Base-by-base conservation (phyloP, 768 basidiomycete genomes). In the Psilocybe cubensis region DNA sequence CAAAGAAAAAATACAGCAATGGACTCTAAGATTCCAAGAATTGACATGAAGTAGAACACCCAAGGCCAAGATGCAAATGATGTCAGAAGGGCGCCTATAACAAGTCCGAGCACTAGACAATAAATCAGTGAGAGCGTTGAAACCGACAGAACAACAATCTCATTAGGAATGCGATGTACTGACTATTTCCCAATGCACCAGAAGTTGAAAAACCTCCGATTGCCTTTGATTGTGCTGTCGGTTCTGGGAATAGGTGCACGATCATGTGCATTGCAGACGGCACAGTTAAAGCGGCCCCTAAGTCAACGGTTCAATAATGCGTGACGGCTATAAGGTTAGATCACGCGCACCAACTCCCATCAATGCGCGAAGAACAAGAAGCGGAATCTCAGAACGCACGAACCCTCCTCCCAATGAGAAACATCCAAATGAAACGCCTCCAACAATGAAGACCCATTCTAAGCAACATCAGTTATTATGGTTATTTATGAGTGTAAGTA, bases 281-380 rank as follows among this genome's bases (percentile, higher is more conserved):
- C 33, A 83, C 75, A 8, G 79, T 80, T 71, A 83, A 67, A 1
- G 82, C 73, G 18, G 79, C 82, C 11, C 73, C 79, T 74, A 31
- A 49, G 24, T 11, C 31, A 38, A 28, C 21, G 27, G 18, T 9
- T 12, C 10, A 12, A 17, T 23, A 5, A 40, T 18, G 17, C 18
- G 44, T 57, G 27, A 21, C 27, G 38, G n/a, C 25, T n/a, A n/a
- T n/a, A 24, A 29, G 33, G 40, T 17, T n/a, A 29, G 47, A 33
- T 12, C 23, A 10, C 11, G 62, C 68, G 52, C 43, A 77, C 81
- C 74, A 31, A 79, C 72, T 18, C 85, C 84, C 60, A 72, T 78
- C 8, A 86, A 47, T 2, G 80, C 83, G 61, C 85, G 74, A 0
- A 87, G 65, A 40, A 83, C 71, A 33, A 85, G 72, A 42, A 87